Evolutionary conservation across 129 eudicot species (phyloP).

Genomic region (Chrysanthemum makinoi): DNA sequence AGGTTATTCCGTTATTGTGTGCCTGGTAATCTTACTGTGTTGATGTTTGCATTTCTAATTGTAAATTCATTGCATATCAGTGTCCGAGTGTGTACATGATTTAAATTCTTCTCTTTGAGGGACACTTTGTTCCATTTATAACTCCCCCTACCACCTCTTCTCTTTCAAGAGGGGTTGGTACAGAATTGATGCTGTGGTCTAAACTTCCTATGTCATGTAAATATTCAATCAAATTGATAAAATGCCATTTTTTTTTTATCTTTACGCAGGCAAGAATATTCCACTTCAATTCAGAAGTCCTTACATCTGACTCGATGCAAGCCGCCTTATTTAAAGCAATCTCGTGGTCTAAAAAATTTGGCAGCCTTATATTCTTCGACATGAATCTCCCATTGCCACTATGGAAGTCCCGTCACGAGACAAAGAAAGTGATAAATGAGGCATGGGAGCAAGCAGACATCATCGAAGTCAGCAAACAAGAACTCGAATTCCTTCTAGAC

Average conservation of each 20-base stretch:
- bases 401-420: constrained; percentile 88
- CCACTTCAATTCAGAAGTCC: constrained; percentile 88
- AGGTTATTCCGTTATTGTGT: no score
- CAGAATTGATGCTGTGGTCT: neutral
- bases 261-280: constrained; percentile 76
- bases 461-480: constrained; percentile 80
- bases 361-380: constrained; percentile 77
- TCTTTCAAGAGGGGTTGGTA: neutral
- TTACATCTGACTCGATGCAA: constrained; percentile 62
- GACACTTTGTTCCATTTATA: no score
- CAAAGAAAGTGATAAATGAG: constrained; percentile 51
- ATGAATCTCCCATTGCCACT: constrained; percentile 81
- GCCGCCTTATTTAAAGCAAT: constrained; percentile 73
- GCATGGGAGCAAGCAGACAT: constrained; percentile 87
- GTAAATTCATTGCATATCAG: no score
- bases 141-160: neutral
- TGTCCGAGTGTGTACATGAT: no score
- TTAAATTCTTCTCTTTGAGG: no score
- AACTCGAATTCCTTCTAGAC: constrained; percentile 81
- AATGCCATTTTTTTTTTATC: neutral
- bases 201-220: neutral
- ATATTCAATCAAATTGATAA: neutral
- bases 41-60: no score
- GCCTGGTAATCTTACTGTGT: no score
- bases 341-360: constrained; percentile 68